These are phyloP conservation scores for Cyathus striatus DNA, from an alignment of 768 basidiomycete genomes.

Conservation along the genomic window DNA sequence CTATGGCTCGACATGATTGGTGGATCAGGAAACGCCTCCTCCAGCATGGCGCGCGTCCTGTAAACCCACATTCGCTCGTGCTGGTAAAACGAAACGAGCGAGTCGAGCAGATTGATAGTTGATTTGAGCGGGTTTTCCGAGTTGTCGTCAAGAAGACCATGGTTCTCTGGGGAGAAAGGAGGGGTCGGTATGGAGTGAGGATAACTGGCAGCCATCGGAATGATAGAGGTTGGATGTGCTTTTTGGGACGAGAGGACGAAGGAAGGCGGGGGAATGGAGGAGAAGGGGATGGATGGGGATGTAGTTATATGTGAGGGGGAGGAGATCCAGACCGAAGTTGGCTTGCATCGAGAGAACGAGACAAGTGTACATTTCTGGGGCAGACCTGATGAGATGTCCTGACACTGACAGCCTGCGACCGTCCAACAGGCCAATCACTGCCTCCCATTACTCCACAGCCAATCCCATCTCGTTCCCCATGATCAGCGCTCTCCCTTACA, in stretches of 20 bases:
- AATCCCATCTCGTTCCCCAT: slow-evolving; percentile 13
- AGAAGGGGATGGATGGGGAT: slow-evolving; percentile 5
- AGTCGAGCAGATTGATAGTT: slow-evolving; percentile 57
- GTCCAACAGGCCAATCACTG: background rate
- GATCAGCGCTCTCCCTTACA: no score
- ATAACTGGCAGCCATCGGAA: slow-evolving; percentile 18
- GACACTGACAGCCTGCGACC: slow-evolving; percentile 5
- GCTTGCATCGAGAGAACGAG: slow-evolving; percentile 11
- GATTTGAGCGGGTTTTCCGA: slow-evolving; percentile 30
- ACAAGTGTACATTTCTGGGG: slow-evolving; percentile 4
- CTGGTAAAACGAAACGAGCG: slow-evolving; percentile 63
- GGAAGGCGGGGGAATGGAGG: slow-evolving; percentile 10
- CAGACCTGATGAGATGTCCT: no score
- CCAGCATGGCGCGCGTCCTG: slow-evolving; percentile 56
- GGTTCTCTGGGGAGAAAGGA: slow-evolving; percentile 27
- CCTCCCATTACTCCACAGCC: slow-evolving; percentile 8
- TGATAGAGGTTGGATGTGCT: background rate
- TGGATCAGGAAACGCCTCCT: slow-evolving; percentile 30
- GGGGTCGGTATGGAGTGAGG: slow-evolving; percentile 26
- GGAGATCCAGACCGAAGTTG: slow-evolving; percentile 9
- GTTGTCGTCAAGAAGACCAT: slow-evolving; percentile 13
- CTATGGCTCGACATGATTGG: slow-evolving; percentile 6
- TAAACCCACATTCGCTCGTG: slow-evolving; percentile 70
- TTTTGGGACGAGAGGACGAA: no score
- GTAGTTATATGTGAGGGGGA: slow-evolving; percentile 6